Conservation (phyloP, 2,329 filamentous ascomycete species). For the Ascomycota sp. region DNA sequence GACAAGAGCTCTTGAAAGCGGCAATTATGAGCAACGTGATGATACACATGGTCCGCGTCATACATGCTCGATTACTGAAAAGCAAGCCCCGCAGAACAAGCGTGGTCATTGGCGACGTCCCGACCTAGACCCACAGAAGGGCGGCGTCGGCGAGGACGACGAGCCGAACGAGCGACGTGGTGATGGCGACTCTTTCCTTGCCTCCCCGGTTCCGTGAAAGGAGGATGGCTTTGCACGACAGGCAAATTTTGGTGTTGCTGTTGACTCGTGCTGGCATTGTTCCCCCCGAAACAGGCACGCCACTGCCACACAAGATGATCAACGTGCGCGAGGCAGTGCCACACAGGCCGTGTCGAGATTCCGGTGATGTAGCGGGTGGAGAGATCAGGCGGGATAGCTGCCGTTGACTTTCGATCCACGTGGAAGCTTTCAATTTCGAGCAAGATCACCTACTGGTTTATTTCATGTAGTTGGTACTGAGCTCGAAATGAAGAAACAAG, state of each 20-base stretch:
- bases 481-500: not conserved
- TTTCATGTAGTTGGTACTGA: not conserved
- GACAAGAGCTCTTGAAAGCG: conserved; percentile 38
- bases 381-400: conserved; percentile 40
- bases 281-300: too few species aligned
- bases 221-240: conserved; percentile 2
- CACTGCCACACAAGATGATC: too few species aligned
- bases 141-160: conserved; percentile 37
- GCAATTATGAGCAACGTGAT: conserved; percentile 11
- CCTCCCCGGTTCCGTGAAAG: conserved; percentile 33
- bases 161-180: conserved; percentile 40
- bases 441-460: too few species aligned
- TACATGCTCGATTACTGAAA: conserved; percentile 25
- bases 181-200: conserved; percentile 44
- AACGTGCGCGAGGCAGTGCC: too few species aligned
- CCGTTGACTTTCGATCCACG: conserved; percentile 23
- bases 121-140: conserved; percentile 17
- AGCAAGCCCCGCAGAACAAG: conserved; percentile 12
- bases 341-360: too few species aligned
- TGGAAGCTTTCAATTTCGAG: conserved; percentile 8
- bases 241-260: not conserved
- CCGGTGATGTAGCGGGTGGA: conserved; percentile 28
- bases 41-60: conserved; percentile 10
- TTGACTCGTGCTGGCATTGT: too few species aligned
- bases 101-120: conserved; percentile 9